Evolutionary conservation across 257 asterid species (phyloP), one percentile per base, ranked within the genome.

Genomic region (Jacaranda mimosifolia): DNA sequence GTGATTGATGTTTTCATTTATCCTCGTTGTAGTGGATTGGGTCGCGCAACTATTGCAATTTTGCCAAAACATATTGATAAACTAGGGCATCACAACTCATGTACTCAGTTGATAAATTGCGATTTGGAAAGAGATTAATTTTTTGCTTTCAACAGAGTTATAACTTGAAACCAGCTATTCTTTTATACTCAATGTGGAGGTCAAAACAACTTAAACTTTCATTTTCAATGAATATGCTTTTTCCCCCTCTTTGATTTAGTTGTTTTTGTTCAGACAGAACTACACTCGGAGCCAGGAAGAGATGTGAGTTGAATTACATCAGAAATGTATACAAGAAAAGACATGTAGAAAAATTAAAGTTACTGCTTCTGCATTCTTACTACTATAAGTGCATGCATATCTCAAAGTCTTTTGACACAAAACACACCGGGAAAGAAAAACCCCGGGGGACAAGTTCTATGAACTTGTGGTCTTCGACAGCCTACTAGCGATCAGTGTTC

Each of bases 321-420:
- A 63, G 35, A 40, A 17, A 15, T 43, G 11, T 8, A 17, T 18
- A 56, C 4, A 55, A 6, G 11, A 67, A 42, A 9, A 4, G 52
- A 68, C 32, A 10, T 43, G 18, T 18, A 2, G 2, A 21, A 72
- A 74, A 21, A 9, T n/a, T 21, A 46, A 38, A 75, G 69, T 45
- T 17, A 4, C 49, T 74, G 60, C 73, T 74, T 12, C 68, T 51
- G 62, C 4, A n/a, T 51, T 74, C 76, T 40, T 32, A 39, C 48
- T 79, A 73, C 48, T 38, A 67, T 52, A 36, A 42, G 18, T 60
- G 58, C 17, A 42, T 74, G 4, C 14, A 18, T 60, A 68, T 60
- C 49, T 74, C 48, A 7, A 19, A 43, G 18, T 5, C 17, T 48
- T 9, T 51, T 38, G 69, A 52, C 40, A 32, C 49, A 59, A 19